Evolutionary conservation across 441 rosid genomes (phyloP).

Genomic region (Gossypium lobatum): DNA sequence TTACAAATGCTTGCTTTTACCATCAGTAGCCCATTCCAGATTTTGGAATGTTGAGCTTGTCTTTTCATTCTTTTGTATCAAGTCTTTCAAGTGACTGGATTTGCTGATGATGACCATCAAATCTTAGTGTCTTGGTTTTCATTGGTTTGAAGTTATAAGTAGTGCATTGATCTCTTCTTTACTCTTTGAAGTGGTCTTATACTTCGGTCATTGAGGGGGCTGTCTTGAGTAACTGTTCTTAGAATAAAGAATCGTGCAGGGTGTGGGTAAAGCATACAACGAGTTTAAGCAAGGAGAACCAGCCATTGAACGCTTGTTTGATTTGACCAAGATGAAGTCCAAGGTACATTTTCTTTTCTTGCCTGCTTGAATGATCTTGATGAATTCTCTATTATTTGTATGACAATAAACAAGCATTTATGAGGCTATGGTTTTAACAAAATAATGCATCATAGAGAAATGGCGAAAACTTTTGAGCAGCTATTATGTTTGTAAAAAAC

Average conservation of each 20-base stretch:
- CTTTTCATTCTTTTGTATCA: background rate
- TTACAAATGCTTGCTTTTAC: constrained; percentile 6
- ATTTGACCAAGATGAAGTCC: constrained; percentile 47
- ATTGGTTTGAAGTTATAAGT: background rate
- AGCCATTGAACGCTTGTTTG: constrained; percentile 75
- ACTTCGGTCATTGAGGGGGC: constrained; percentile 20
- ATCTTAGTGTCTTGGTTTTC: background rate
- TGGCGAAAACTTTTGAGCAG: background rate
- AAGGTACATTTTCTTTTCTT: constrained; percentile 37
- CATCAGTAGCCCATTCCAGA: background rate
- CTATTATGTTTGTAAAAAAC: background rate
- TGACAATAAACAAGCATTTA: background rate
- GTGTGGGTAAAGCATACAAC: constrained; percentile 83
- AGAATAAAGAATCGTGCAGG: constrained; percentile 43
- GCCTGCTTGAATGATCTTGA: background rate
- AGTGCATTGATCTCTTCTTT: constrained; percentile 2
- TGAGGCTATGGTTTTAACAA: background rate
- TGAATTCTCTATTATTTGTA: background rate
- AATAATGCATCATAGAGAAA: background rate
- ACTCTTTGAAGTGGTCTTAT: background rate
- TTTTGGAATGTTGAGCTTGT: background rate
- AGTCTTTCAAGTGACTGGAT: background rate
- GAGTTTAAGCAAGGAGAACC: constrained; percentile 97
- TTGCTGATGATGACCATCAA: background rate
- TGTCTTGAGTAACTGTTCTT: constrained; percentile 26